phyloP scores from a whole-genome alignment of 2,329 filamentous ascomycete genomes.

The Exophiala calicioides region DNA sequence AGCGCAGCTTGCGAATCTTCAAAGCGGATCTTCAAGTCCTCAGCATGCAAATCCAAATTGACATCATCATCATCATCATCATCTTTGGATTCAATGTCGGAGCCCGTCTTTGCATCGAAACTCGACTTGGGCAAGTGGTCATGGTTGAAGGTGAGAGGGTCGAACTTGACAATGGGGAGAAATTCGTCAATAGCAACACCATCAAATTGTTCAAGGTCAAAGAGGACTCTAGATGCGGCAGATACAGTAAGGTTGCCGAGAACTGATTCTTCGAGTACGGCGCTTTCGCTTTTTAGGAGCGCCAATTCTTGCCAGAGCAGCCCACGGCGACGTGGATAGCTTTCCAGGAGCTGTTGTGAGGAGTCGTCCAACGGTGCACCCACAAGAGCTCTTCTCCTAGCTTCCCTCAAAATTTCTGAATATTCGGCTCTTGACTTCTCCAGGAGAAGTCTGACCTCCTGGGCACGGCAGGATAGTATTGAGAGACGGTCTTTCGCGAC shows the following conservation, averaged over 20 bases:
- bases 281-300: background rate
- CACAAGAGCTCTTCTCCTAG: background rate
- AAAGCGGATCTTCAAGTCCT: no score
- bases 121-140: no score
- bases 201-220: slow-evolving; percentile 1
- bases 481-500: background rate
- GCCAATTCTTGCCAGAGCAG: background rate
- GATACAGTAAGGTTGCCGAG: background rate
- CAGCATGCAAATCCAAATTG: no score
- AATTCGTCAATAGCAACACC: background rate
- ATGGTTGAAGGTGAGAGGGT: no score
- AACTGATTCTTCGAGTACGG: background rate
- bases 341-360: background rate
- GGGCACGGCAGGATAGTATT: background rate
- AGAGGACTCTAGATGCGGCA: background rate
- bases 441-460: background rate
- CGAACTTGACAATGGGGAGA: no score
- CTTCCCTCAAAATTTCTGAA: background rate
- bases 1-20: no score
- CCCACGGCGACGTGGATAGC: background rate
- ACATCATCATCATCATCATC: no score
- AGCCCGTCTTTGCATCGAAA: no score
- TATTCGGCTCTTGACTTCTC: background rate
- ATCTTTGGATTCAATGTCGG: no score
- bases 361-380: slow-evolving; percentile 1